phyloP scores from a whole-genome alignment of 768 basidiomycete genomes.

The Cystofilobasidium capitatum region DNA sequence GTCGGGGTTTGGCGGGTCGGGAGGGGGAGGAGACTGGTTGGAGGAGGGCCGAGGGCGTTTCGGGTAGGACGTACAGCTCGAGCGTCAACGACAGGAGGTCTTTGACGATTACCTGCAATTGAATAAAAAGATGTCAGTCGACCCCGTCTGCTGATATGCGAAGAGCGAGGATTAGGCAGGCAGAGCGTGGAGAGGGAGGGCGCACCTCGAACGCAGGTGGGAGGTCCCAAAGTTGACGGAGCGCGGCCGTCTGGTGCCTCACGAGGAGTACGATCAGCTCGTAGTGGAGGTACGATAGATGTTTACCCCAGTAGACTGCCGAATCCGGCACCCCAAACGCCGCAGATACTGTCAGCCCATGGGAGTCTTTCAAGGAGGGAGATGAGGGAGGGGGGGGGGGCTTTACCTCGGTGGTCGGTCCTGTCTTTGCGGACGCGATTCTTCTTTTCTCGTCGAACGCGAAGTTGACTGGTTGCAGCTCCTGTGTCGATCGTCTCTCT shows the following conservation, averaged over 20 bases:
- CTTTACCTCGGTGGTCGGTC: background rate
- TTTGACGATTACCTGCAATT: no score
- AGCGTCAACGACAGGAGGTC: no score
- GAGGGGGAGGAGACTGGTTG: no score
- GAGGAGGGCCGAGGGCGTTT: no score
- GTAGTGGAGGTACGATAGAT: conserved; percentile 68
- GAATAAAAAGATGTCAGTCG: no score
- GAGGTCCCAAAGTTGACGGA: conserved; percentile 57
- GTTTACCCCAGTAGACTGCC: conserved; percentile 61
- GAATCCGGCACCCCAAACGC: background rate
- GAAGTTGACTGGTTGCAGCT: background rate
- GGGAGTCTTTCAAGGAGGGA: no score
- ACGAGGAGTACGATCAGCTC: conserved; percentile 75
- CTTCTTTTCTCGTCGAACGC: background rate
- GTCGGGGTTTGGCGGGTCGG: no score
- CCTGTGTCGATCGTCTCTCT: conserved; percentile 67
- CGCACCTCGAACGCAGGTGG: conserved; percentile 70
- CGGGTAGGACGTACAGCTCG: no score
- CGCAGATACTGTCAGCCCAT: background rate
- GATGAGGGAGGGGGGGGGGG: conserved; percentile 25
- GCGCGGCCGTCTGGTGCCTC: conserved; percentile 59
- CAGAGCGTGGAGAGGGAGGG: conserved; percentile 49
- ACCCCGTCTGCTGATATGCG: conserved; percentile 33
- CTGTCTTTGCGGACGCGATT: conserved; percentile 1
- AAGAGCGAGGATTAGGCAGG: conserved; percentile 52